Percentiles rank a stretch among this genome's conserved stretches.
Evolutionary conservation across 371 early-diverging fungal genomes (phyloP).

Genomic region (Mortierella sp.): DNA sequence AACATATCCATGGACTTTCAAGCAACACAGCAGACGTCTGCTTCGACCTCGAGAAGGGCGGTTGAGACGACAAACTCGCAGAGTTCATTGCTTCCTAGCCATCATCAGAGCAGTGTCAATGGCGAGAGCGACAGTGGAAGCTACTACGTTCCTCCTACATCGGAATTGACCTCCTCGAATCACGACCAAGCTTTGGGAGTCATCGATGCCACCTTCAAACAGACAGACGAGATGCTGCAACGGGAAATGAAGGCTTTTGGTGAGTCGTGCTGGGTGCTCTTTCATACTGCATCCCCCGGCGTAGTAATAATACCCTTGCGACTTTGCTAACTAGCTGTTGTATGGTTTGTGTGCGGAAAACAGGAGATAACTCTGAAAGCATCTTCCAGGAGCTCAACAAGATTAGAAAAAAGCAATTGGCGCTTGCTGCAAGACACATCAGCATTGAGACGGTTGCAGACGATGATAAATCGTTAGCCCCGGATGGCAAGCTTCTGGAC

Average conservation of each 20-base stretch:
- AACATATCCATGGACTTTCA: slow-evolving; percentile 8
- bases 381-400: slow-evolving; percentile 51
- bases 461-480: slow-evolving; percentile 42
- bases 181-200: slow-evolving; percentile 47
- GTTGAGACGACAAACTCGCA: slow-evolving; percentile 22
- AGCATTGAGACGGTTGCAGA: slow-evolving; percentile 48
- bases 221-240: slow-evolving; percentile 41
- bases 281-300: too few species aligned
- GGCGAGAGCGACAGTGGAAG: slow-evolving; percentile 4
- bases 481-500: slow-evolving; percentile 46
- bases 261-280: slow-evolving; percentile 4
- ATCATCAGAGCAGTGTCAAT: slow-evolving; percentile 1
- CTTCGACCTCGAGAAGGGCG: slow-evolving; percentile 1
- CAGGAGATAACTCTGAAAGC: slow-evolving; percentile 51
- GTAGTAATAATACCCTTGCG: not conserved
- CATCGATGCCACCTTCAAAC: slow-evolving; percentile 33
- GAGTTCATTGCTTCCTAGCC: slow-evolving; percentile 10
- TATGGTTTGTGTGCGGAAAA: not conserved
- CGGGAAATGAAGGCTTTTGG: slow-evolving; percentile 53
- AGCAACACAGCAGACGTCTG: slow-evolving; percentile 9
- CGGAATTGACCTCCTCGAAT: slow-evolving; percentile 42
- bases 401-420: slow-evolving; percentile 49
- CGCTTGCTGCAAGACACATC: slow-evolving; percentile 49
- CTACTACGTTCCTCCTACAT: slow-evolving; percentile 47
- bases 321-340: not conserved